phyloP scores from a whole-genome alignment of 805 yeast genomes.

The Sugiyamaella valdiviana region DNA sequence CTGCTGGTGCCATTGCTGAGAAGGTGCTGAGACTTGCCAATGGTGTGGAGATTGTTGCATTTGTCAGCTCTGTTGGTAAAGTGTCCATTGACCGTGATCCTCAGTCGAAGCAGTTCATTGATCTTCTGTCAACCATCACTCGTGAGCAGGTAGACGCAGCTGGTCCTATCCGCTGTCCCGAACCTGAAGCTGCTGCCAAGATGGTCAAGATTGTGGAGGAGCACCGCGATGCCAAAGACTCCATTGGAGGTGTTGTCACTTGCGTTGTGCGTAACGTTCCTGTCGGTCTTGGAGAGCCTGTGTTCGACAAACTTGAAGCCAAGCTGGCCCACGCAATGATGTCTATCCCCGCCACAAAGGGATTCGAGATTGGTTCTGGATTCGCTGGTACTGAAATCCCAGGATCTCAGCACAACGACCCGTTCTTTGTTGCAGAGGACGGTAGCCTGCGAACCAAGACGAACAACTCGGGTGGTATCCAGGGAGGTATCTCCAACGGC shows the following conservation, averaged over 20 bases:
- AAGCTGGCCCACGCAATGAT: conserved; percentile 95
- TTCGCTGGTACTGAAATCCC: conserved; percentile 83
- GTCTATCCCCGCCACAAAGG: conserved; percentile 96
- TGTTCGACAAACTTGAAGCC: conserved; percentile 95
- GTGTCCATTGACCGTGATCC: conserved; percentile 72
- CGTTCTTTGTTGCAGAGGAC: conserved; percentile 58
- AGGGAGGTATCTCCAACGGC: conserved; percentile 97
- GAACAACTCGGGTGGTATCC: conserved; percentile 93
- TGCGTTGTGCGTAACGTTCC: conserved; percentile 95
- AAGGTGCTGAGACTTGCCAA: conserved; percentile 71
- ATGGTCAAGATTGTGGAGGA: conserved; percentile 87
- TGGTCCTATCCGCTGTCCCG: conserved; percentile 95
- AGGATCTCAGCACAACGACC: conserved; percentile 92
- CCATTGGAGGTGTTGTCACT: conserved; percentile 96
- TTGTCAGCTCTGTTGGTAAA: conserved; percentile 87
- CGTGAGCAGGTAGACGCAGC: conserved; percentile 81
- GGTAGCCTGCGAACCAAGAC: conserved; percentile 76
- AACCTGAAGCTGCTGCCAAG: conserved; percentile 54
- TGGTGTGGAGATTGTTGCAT: conserved; percentile 90
- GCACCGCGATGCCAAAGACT: conserved; percentile 79
- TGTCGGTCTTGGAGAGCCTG: conserved; percentile 95
- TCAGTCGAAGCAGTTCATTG: conserved; percentile 54
- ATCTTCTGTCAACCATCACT: conserved; percentile 66
- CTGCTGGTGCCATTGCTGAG: conserved; percentile 98
- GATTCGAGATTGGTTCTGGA: conserved; percentile 96